phyloP scores from a whole-genome alignment of 257 asterid species.

The Hygrophila difformis region DNA sequence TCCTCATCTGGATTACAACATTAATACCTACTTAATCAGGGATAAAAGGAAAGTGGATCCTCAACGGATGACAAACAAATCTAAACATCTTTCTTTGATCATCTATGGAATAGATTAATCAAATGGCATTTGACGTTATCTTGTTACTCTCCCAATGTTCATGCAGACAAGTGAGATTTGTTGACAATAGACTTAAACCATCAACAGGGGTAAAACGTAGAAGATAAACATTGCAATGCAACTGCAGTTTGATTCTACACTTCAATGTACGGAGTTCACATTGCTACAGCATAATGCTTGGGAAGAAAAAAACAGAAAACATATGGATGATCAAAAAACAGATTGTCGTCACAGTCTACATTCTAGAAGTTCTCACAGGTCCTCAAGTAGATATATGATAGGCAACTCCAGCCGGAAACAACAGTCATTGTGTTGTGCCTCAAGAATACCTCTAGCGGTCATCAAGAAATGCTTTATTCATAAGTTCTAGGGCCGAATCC shows the following conservation, averaged over 20 bases:
- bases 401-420: background rate
- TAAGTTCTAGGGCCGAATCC: constrained; percentile 86
- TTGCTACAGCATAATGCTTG: background rate
- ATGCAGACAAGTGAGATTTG: too few species aligned
- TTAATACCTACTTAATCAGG: background rate
- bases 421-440: too few species aligned
- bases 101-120: background rate
- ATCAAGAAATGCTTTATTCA: constrained; percentile 20
- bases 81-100: background rate
- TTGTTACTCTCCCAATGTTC: too few species aligned
- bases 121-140: constrained; percentile 8
- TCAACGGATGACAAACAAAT: background rate
- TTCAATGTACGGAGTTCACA: background rate
- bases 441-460: background rate
- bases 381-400: background rate
- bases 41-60: constrained; percentile 5
- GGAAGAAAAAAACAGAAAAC: background rate
- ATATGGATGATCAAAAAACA: background rate
- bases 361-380: background rate
- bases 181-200: too few species aligned
- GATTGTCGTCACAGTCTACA: background rate
- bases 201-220: too few species aligned
- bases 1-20: constrained; percentile 8
- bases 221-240: too few species aligned
- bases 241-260: background rate